Conservation (phyloP, 2,329 filamentous ascomycete genomes). For the Cladosporium sp. region DNA sequence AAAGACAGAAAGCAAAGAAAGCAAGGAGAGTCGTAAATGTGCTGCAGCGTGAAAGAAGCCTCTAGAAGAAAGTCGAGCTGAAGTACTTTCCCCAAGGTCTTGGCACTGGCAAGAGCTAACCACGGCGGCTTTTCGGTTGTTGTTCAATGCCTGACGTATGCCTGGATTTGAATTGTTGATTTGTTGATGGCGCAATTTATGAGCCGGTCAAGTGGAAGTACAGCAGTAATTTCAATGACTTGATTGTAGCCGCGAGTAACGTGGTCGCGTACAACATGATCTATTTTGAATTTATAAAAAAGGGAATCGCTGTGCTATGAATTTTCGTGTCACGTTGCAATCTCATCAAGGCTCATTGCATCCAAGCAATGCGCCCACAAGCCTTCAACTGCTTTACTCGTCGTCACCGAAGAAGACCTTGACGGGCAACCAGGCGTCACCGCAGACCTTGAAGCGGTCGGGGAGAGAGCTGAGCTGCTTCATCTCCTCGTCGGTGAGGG, state of each 20-base stretch:
- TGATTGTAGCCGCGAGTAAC: not conserved
- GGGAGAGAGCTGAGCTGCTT: slow-evolving; percentile 66
- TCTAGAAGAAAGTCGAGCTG: slow-evolving; percentile 13
- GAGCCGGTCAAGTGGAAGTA: not conserved
- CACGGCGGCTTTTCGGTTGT: not conserved
- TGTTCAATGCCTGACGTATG: not conserved
- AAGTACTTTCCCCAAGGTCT: slow-evolving; percentile 4
- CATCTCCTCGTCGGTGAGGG: slow-evolving; percentile 71
- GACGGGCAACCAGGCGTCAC: slow-evolving; percentile 71
- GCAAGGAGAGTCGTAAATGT: slow-evolving; percentile 14
- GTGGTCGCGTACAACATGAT: slow-evolving; percentile 8
- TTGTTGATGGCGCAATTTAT: not conserved
- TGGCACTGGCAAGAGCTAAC: not conserved
- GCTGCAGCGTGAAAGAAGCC: slow-evolving; percentile 8
- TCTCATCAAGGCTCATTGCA: slow-evolving; percentile 7
- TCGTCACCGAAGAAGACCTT: slow-evolving; percentile 84
- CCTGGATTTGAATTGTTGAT: not conserved
- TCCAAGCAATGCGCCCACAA: not conserved
- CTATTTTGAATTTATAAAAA: slow-evolving; percentile 10
- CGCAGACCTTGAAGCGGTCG: slow-evolving; percentile 81
- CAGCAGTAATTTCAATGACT: not conserved
- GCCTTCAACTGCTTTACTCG: slow-evolving; percentile 55
- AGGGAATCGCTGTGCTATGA: slow-evolving; percentile 11
- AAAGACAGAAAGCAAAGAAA: slow-evolving; percentile 17
- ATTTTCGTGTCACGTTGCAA: slow-evolving; percentile 16